Conservation (phyloP, 805 yeast species). For the Candida khao-thaluensis region DNA sequence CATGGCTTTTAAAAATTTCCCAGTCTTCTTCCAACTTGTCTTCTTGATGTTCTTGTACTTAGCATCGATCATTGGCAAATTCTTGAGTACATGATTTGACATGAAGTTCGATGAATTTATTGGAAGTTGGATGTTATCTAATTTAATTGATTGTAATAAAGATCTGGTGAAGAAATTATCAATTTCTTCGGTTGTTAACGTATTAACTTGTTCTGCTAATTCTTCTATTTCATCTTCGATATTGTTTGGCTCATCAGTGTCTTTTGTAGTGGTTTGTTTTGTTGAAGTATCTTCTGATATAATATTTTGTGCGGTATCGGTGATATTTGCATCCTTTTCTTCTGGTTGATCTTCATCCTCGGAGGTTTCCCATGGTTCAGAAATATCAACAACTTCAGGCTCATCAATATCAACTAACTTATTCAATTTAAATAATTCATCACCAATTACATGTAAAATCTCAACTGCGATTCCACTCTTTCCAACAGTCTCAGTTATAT, state of each 20-base stretch:
- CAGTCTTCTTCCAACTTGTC: conserved; percentile 86
- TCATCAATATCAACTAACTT: conserved; percentile 40
- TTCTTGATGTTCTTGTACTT: conserved; percentile 62
- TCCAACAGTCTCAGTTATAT: conserved; percentile 51
- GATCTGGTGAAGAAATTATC: conserved; percentile 76
- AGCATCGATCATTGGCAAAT: conserved; percentile 67
- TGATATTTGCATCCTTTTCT: conserved; percentile 3
- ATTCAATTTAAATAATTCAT: conserved; percentile 55
- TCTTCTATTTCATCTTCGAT: conserved; percentile 13
- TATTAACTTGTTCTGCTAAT: conserved; percentile 12
- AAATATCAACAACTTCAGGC: conserved; percentile 27
- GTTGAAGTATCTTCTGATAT: not conserved
- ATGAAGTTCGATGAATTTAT: conserved; percentile 72
- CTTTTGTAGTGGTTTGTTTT: not conserved
- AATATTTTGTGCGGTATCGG: not conserved
- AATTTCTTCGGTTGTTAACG: conserved; percentile 57
- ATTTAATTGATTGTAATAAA: conserved; percentile 64
- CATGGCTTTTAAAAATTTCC: conserved; percentile 82
- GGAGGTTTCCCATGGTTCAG: conserved; percentile 35
- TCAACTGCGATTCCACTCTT: conserved; percentile 74
- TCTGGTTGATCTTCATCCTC: not conserved
- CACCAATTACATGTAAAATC: conserved; percentile 66
- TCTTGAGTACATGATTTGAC: conserved; percentile 63
- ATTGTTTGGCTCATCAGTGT: not conserved
- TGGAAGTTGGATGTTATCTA: conserved; percentile 59